Evolutionary conservation across 2,329 filamentous ascomycete genomes (phyloP), one percentile per base, ranked within the genome.

Genomic region (Penicillium sumatraense): DNA sequence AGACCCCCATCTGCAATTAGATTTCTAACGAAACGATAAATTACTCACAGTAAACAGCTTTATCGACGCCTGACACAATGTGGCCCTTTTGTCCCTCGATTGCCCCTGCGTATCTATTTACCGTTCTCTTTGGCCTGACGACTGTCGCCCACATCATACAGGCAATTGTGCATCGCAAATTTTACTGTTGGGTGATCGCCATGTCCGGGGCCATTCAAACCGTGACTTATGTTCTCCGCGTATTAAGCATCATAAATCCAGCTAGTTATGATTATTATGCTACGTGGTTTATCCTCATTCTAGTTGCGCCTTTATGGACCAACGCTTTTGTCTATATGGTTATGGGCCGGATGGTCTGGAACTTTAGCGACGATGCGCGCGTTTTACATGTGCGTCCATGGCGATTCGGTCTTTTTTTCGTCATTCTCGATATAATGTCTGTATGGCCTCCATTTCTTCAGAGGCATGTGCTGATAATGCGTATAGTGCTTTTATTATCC

Each of bases 151-250:
- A 56, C n/a, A 27, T 42, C n/a, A 16, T 20, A 6, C 53, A 51
- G 29, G 53, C 48, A 20, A 24, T 51, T 27, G 7, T 51, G 9
- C 29, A 56, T 41, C 47, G 53, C 23, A 56, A 56, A 35, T 24
- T 48, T 11, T 56, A 51, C 48, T 56, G 53, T 33, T 56, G 48
- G 53, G 53, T 54, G 11, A 51, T 54, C 18, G 47, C n/a, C 18
- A 31, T 51, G 8, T 45, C 46, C 26, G 47, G 38, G 8, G 14
- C 29, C 11, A 46, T 45, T 16, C 46, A 54, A 29, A 45, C 38
- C 2, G 14, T 54, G 8, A 50, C 47, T 6, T 51, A 47, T 24
- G 40, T 56, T 2, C 42, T 56, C 21, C 53, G 53, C 4, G 18
- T 47, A n/a, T 18, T 51, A 11, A 51, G 47, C 27, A 51, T 51